Percentiles rank a stretch among this genome's conserved stretches.
phyloP scores from a whole-genome alignment of 2,329 filamentous ascomycete species.

The Aspergillus fructus region DNA sequence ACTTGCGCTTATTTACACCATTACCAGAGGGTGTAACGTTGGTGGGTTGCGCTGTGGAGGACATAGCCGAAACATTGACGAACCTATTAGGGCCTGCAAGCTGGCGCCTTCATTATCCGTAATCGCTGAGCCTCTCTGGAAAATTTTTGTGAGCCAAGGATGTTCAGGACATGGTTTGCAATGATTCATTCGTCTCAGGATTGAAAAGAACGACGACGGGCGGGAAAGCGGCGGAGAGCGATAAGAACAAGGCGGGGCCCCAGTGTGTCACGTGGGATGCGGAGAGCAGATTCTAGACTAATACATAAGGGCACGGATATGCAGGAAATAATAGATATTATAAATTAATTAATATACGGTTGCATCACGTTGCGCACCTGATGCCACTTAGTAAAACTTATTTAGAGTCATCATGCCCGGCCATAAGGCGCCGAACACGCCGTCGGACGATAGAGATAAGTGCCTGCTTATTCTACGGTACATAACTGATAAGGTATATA shows the following conservation, averaged over 20 bases:
- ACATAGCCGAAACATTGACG: conserved; percentile 35
- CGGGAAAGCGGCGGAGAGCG: conserved; percentile 2
- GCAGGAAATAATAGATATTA: neutral
- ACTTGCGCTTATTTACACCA: conserved; percentile 41
- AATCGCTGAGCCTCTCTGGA: neutral
- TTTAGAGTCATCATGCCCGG: neutral
- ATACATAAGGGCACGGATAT: neutral
- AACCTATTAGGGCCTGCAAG: conserved; percentile 16
- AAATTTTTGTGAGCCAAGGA: neutral
- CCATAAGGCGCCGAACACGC: neutral
- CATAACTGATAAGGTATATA: neutral
- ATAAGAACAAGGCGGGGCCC: conserved; percentile 4
- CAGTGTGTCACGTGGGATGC: conserved; percentile 6
- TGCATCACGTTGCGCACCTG: neutral
- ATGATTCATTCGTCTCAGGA: neutral
- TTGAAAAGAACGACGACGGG: neutral
- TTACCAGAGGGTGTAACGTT: conserved; percentile 31
- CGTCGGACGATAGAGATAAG: neutral
- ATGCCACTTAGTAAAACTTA: neutral
- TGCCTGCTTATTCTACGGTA: neutral
- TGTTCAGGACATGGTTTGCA: conserved; percentile 11
- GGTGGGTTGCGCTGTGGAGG: conserved; percentile 34
- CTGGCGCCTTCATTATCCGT: conserved; percentile 9
- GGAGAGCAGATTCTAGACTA: conserved; percentile 10
- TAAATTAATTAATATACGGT: neutral